These are phyloP conservation scores for Trichoderma koningii DNA, from an alignment of 2,329 filamentous ascomycete genomes.

Conservation along the genomic window DNA sequence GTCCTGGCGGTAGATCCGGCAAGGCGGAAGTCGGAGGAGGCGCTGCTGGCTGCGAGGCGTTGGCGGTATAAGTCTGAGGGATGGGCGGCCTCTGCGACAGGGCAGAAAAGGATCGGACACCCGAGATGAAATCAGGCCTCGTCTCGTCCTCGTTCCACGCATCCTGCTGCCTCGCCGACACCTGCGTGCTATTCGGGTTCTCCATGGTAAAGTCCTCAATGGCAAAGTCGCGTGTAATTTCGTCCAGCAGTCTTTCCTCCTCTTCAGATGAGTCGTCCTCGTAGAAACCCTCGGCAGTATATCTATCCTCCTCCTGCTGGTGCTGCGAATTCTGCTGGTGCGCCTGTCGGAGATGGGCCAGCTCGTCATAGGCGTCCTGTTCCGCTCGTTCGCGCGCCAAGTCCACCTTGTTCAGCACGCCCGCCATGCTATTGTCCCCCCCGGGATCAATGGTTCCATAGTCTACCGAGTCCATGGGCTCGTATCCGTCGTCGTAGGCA, in stretches of 20 bases:
- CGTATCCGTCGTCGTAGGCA: conserved; percentile 89
- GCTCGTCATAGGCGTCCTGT: conserved; percentile 56
- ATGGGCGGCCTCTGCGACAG: conserved; percentile 61
- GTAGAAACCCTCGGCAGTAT: conserved; percentile 58
- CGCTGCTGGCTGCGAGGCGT: conserved; percentile 36
- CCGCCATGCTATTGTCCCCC: conserved; percentile 48
- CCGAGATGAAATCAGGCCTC: conserved; percentile 35
- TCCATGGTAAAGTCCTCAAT: conserved; percentile 78
- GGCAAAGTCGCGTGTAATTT: conserved; percentile 81
- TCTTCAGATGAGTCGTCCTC: conserved; percentile 67
- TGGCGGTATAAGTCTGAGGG: conserved; percentile 28
- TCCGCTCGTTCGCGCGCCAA: conserved; percentile 76
- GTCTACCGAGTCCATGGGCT: conserved; percentile 63
- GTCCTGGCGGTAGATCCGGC: conserved; percentile 47
- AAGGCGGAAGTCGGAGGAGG: conserved; percentile 54
- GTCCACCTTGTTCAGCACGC: conserved; percentile 68
- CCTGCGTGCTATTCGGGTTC: not conserved
- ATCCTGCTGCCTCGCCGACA: conserved; percentile 14
- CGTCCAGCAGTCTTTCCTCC: conserved; percentile 78
- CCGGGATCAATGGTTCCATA: conserved; percentile 41
- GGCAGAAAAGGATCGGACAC: conserved; percentile 62
- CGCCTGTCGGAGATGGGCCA: conserved; percentile 49
- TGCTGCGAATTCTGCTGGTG: conserved; percentile 38
- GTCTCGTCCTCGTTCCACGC: conserved; percentile 16
- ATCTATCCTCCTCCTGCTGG: conserved; percentile 26